phyloP scores from a whole-genome alignment of 1,284 basidiomycete genomes.

The Cerrena zonata region DNA sequence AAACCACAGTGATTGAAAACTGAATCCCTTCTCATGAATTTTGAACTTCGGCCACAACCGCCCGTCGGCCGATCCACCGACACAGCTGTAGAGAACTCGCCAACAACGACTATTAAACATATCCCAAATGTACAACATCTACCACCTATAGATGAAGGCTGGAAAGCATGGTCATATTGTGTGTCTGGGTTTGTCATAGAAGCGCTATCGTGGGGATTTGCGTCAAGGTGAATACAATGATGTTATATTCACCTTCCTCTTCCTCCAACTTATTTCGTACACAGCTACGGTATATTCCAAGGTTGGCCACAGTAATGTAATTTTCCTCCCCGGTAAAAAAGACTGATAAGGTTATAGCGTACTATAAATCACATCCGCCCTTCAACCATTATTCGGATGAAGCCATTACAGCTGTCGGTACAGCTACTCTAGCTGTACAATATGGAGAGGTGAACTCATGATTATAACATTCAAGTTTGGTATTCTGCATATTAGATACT shows the following conservation, averaged over 20 bases:
- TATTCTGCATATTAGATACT: neutral
- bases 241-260: no score
- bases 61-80: no score
- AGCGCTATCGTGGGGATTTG: constrained; percentile 22
- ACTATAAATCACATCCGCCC: constrained; percentile 18
- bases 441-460: constrained; percentile 22
- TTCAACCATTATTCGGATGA: constrained; percentile 14
- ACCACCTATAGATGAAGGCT: constrained; percentile 18
- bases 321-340: no score
- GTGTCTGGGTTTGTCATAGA: constrained; percentile 18
- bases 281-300: constrained; percentile 24
- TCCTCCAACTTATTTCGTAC: no score
- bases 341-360: constrained; percentile 12
- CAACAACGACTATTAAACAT: no score
- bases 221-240: constrained; percentile 19
- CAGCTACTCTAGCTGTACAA: constrained; percentile 19
- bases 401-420: constrained; percentile 15
- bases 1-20: no score
- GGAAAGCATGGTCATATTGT: constrained; percentile 22
- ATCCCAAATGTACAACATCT: constrained; percentile 20
- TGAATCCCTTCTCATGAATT: no score
- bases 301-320: constrained; percentile 5
- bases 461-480: no score
- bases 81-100: no score
- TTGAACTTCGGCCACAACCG: no score